Evolutionary conservation across 2,329 filamentous ascomycete species (phyloP).

Genomic region (Aspergillus clavatus): DNA sequence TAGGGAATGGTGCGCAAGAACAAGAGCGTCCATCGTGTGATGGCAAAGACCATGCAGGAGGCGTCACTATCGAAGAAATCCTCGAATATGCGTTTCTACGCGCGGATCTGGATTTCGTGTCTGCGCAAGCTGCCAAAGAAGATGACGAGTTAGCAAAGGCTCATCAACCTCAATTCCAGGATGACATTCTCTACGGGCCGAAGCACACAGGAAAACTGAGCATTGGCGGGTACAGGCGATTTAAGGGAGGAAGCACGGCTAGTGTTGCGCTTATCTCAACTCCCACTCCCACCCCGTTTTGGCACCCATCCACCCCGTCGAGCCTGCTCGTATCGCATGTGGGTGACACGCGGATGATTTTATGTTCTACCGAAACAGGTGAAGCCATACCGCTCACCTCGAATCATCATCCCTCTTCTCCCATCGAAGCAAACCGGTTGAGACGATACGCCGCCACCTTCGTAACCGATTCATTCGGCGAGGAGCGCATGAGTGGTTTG

Average conservation of each 20-base stretch:
- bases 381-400: conserved; percentile 75
- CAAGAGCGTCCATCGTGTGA: conserved; percentile 30
- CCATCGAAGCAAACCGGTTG: conserved; percentile 74
- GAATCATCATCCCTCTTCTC: conserved; percentile 88
- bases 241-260: conserved; percentile 90
- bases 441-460: conserved; percentile 82
- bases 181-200: conserved; percentile 72
- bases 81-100: conserved; percentile 90
- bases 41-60: conserved; percentile 16
- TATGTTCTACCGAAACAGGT: conserved; percentile 82
- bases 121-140: conserved; percentile 79
- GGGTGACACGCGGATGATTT: conserved; percentile 83
- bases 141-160: conserved; percentile 64
- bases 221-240: conserved; percentile 72
- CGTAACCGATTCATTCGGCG: conserved; percentile 92
- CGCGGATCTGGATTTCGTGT: conserved; percentile 90
- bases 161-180: conserved; percentile 75
- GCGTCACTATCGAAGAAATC: conserved; percentile 49
- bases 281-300: conserved; percentile 85
- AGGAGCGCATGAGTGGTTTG: conserved; percentile 88
- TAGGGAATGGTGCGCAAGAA: conserved; percentile 21
- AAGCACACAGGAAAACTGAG: conserved; percentile 40
- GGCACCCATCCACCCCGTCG: conserved; percentile 82
- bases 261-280: conserved; percentile 88
- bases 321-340: conserved; percentile 86